A percentile compares a stretch with the other conserved stretches of the same genome.
Conservation (phyloP, 2,329 filamentous ascomycete genomes). For the Teratosphaeria nubilosa region DNA sequence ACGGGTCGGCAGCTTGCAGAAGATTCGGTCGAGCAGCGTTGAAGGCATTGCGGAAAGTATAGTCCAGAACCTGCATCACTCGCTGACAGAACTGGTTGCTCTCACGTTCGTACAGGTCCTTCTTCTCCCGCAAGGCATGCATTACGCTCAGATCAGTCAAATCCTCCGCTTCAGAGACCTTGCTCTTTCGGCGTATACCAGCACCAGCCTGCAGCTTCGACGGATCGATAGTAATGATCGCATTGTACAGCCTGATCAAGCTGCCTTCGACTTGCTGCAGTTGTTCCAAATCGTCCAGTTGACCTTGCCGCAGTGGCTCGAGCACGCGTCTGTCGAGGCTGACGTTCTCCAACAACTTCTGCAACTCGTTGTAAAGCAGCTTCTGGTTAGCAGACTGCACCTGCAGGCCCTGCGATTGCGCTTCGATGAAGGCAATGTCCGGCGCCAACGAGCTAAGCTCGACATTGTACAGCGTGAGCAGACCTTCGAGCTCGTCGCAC, state of each 20-base stretch:
- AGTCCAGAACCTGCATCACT: slow-evolving; percentile 70
- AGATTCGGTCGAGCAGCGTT: slow-evolving; percentile 37
- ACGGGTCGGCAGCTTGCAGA: slow-evolving; percentile 23
- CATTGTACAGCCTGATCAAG: slow-evolving; percentile 75
- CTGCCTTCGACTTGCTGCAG: slow-evolving; percentile 69
- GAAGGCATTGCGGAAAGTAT: slow-evolving; percentile 68
- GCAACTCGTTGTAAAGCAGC: slow-evolving; percentile 77
- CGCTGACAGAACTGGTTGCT: slow-evolving; percentile 67
- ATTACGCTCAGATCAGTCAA: slow-evolving; percentile 65
- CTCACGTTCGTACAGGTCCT: slow-evolving; percentile 73
- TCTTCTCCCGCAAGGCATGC: slow-evolving; percentile 90
- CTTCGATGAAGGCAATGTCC: slow-evolving; percentile 94
- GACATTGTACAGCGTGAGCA: slow-evolving; percentile 88
- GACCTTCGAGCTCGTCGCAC: slow-evolving; percentile 90
- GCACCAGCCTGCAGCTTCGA: slow-evolving; percentile 39
- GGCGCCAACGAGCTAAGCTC: slow-evolving; percentile 89
- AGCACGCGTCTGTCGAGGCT: slow-evolving; percentile 73
- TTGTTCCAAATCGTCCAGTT: slow-evolving; percentile 60
- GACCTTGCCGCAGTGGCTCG: slow-evolving; percentile 60
- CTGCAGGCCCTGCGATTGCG: slow-evolving; percentile 90
- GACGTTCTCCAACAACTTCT: slow-evolving; percentile 80
- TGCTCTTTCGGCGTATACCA: slow-evolving; percentile 1
- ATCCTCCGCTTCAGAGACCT: neutral
- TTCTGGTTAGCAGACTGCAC: slow-evolving; percentile 97
- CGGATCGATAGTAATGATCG: slow-evolving; percentile 88